Percentiles rank a stretch among this genome's conserved stretches.
These are phyloP conservation scores for Cornus controversa DNA, from an alignment of 148 eudicot genomes.

Conservation along the genomic window DNA sequence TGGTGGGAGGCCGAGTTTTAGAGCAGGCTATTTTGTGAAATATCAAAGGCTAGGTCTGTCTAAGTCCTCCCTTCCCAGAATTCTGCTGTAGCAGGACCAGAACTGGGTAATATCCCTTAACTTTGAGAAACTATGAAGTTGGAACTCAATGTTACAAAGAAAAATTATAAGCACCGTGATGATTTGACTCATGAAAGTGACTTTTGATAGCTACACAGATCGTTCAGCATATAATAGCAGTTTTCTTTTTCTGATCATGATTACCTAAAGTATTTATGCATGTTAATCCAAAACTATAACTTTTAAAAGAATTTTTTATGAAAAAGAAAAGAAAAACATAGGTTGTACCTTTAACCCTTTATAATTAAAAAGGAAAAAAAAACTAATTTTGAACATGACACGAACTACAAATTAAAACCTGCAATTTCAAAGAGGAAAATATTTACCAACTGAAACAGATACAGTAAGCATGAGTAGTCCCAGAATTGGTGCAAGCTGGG, in stretches of 20 bases:
- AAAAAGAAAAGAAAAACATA: not conserved
- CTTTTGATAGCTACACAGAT: not conserved
- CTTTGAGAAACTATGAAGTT: too few species aligned
- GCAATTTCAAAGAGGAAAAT: not conserved
- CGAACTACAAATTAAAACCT: not conserved
- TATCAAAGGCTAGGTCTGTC: too few species aligned
- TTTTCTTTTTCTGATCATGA: not conserved
- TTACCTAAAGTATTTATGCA: not conserved
- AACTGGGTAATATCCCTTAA: too few species aligned
- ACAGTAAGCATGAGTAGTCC: slow-evolving; percentile 80
- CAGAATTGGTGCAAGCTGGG: slow-evolving; percentile 85
- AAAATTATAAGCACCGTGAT: not conserved
- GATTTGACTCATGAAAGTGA: not conserved
- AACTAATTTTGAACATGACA: not conserved
- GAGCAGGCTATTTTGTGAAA: too few species aligned
- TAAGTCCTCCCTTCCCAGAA: too few species aligned
- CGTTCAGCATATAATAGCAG: not conserved
- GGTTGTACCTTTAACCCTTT: not conserved
- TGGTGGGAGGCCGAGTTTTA: too few species aligned
- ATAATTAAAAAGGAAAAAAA: not conserved
- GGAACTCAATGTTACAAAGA: not conserved
- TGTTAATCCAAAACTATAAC: not conserved
- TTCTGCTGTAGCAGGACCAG: too few species aligned
- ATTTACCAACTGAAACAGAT: slow-evolving; percentile 77
- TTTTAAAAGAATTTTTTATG: not conserved